Evolutionary conservation across 306 rosid species (phyloP).

Genomic region (Luffa acutangula): DNA sequence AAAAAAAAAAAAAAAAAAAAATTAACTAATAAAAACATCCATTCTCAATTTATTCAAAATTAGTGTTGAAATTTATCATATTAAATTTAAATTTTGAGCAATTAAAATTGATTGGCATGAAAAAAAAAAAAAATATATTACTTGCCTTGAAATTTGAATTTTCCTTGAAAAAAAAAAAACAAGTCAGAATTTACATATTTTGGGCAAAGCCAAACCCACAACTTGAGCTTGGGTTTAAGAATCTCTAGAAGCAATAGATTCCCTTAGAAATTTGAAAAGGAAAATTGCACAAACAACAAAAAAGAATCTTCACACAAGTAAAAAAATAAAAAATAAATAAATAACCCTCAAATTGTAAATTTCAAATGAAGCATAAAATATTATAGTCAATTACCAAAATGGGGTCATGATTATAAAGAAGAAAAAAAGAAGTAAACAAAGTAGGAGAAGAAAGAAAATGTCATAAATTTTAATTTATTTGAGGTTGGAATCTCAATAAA

Average conservation of each 20-base stretch:
- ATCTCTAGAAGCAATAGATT: background rate
- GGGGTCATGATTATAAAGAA: background rate
- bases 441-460: background rate
- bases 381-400: background rate
- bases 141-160: too few relatives aligned
- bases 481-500: background rate
- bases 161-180: background rate
- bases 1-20: too few relatives aligned
- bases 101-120: too few relatives aligned
- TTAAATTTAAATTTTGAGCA: too few relatives aligned
- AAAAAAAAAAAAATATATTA: too few relatives aligned
- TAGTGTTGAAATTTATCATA: too few relatives aligned
- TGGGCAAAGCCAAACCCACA: background rate
- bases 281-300: background rate
- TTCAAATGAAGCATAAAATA: background rate
- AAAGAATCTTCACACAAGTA: background rate
- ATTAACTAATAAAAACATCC: too few relatives aligned
- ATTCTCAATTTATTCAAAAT: too few relatives aligned
- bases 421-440: background rate
- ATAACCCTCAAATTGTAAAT: background rate
- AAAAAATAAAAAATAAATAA: background rate
- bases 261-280: background rate
- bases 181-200: background rate
- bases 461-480: background rate
- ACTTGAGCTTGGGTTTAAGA: background rate